Base-by-base conservation (phyloP, 768 basidiomycete genomes). In the Naematelia aurantialba region DNA sequence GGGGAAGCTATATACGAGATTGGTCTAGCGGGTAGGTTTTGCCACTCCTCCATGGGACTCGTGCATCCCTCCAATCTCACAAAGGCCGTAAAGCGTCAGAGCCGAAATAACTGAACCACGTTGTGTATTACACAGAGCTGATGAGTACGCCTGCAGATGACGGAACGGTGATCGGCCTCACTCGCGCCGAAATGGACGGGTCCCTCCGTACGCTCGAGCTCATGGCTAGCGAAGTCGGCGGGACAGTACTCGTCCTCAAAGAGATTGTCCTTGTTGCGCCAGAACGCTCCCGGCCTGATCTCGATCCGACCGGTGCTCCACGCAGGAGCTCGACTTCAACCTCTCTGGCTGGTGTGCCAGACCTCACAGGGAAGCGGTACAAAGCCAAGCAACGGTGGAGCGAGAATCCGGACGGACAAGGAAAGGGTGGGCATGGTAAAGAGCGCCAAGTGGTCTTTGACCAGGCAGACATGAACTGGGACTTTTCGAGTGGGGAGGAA, bases 161-260 rank as follows among this genome's bases (percentile, higher is more conserved):
- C 1, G 93, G 93, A 1, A 83, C 85, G 3, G 85, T 96, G 26
- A 82, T 96, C 52, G 93, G 93, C 1, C 82, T 97, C 4, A 80
- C 2, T 80, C 83, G 61, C 76, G 78, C 54, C 2, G 87, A 93
- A 74, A 84, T 98, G 63, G 87, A 89, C 58, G 82, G 83, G 65
- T 90, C 88, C 2, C 78, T 98, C 39, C 85, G 86, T 67, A 94
- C 92, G 0, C 83, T 98, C 13, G 89, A 89, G 73, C 85, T 85
- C 80, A 98, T 98, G 93, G 91, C 92, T 0, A 85, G 87, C 24
- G 91, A 94, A 72, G 87, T 97, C 42, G 91, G 91, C 1, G 93
- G 90, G 0, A 89, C 89, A 24, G 90, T 96, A 56, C 85, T 92
- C 49, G 85, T 96, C 26, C 87, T 92, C 14, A 90, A 89, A 78